Evolutionary conservation across 352 stramenopile species (phyloP).

Genomic region (Phytopythium aichiense): DNA sequence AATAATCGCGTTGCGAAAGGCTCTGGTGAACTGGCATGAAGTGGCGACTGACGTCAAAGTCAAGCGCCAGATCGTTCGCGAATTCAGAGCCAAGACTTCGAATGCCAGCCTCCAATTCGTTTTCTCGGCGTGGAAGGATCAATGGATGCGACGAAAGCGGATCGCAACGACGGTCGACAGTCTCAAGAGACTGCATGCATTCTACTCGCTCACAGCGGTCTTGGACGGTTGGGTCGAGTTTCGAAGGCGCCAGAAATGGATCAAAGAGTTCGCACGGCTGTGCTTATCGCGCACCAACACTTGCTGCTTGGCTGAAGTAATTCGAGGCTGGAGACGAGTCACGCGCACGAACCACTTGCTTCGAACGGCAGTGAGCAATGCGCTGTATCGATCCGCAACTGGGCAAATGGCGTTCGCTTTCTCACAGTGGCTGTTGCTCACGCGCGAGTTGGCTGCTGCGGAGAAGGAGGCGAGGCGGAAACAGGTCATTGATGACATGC

Average conservation of each 20-base stretch:
- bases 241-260: constrained; percentile 8
- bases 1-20: neutral
- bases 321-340: constrained; percentile 21
- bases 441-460: constrained; percentile 9
- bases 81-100: neutral
- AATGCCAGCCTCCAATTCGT: neutral
- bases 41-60: neutral
- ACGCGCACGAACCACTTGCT: constrained; percentile 23
- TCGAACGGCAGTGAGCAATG: constrained; percentile 23
- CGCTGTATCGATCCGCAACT: constrained; percentile 39
- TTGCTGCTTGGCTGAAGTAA: constrained; percentile 5
- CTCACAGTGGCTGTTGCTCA: constrained; percentile 20
- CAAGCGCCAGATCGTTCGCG: neutral
- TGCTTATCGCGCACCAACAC: constrained; percentile 11
- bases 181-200: constrained; percentile 8
- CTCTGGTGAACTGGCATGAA: neutral
- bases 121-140: constrained; percentile 2
- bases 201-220: constrained; percentile 12
- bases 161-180: constrained; percentile 8
- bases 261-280: constrained; percentile 18
- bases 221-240: constrained; percentile 19
- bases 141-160: constrained; percentile 4
- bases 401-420: constrained; percentile 31
- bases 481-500: constrained; percentile 24
- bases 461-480: constrained; percentile 20